Conservation (phyloP, 2,329 filamentous ascomycete species). For the Blastomyces emzantsi region DNA sequence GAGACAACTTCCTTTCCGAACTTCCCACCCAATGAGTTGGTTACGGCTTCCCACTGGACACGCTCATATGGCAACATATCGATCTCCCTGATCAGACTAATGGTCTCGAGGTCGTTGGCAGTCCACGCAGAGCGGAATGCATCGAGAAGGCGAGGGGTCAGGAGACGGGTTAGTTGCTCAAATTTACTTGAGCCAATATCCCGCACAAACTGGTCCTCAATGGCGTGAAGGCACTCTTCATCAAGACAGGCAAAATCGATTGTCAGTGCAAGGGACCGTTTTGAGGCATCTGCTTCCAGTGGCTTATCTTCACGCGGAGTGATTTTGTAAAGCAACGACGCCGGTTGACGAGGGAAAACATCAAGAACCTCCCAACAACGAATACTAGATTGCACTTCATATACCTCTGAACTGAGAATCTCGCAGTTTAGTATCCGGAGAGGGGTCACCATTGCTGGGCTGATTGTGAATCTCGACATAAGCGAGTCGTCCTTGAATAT, state of each 20-base stretch:
- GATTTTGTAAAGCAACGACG: slow-evolving; percentile 72
- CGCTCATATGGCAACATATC: slow-evolving; percentile 44
- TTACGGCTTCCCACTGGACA: slow-evolving; percentile 45
- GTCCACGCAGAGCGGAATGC: slow-evolving; percentile 40
- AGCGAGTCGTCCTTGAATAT: slow-evolving; percentile 76
- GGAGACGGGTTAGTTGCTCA: slow-evolving; percentile 40
- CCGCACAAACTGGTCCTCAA: slow-evolving; percentile 39
- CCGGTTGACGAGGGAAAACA: slow-evolving; percentile 73
- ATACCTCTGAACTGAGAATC: slow-evolving; percentile 59
- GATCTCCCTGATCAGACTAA: slow-evolving; percentile 46
- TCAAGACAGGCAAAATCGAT: slow-evolving; percentile 69
- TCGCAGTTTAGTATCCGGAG: slow-evolving; percentile 63
- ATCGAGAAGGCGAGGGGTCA: slow-evolving; percentile 43
- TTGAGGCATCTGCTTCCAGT: slow-evolving; percentile 24
- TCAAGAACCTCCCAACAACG: slow-evolving; percentile 42
- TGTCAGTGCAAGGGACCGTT: slow-evolving; percentile 47
- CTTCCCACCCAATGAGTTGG: slow-evolving; percentile 43
- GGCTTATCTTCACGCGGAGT: slow-evolving; percentile 25
- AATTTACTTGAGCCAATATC: slow-evolving; percentile 43
- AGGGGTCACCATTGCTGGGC: slow-evolving; percentile 66
- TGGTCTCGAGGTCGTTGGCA: slow-evolving; percentile 44
- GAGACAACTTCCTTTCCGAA: slow-evolving; percentile 34
- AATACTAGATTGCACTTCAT: slow-evolving; percentile 45
- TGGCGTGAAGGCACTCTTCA: slow-evolving; percentile 54
- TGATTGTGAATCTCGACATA: slow-evolving; percentile 86